Evolutionary conservation across 2,329 filamentous ascomycete species (phyloP), one percentile per base, ranked within the genome.

Genomic region (Cordyceps javanica): DNA sequence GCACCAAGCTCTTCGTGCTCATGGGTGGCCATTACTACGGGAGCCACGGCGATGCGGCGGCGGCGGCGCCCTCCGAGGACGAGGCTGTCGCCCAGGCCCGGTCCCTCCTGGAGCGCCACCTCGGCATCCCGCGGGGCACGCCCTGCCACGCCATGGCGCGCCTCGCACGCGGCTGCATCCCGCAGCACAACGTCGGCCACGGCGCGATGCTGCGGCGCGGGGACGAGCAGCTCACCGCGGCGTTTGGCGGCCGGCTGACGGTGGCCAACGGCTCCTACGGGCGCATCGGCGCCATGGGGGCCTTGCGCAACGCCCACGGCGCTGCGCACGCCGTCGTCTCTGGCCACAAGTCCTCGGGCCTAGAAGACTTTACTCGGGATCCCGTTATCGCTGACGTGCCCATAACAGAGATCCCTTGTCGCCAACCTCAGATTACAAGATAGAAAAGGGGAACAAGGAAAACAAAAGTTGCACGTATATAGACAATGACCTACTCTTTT

Each of bases 1-100:
- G 90, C 25, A 96, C 91, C 14, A 96, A 96, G 70, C 73, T 97
- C 55, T 96, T 93, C 16, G 89, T 97, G 64, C 96, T 99, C 85
- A 77, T 99, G 58, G 94, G 94, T 59, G 94, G 94, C 1, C 91
- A 97, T 73, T 91, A 90, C 82, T 97, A 91, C 69, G 81, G 76
- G 59, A 85, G 80, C 75, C 67, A 62, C 46, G 67, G 30, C 30
- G 11, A 11, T 11, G 30, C 30, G 6, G 30, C 30, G 30, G 30
- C 30, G 30, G 6, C 13, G 19, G 71, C 2, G 2, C 91, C 91
- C 0, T 75, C 81, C 52, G 79, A 86, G 60, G 77, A 86, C 14
- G 80, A 89, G 62, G 91, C 85, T 16, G 74, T 89, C 26, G 68
- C 72, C 6, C 88, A 93, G 81, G 91, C 92, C 34, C 82, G 82